Percentiles rank a stretch among this genome's conserved stretches.
Evolutionary conservation across 805 yeast species (phyloP).

Genomic region (Sugiyamaella smithiae): DNA sequence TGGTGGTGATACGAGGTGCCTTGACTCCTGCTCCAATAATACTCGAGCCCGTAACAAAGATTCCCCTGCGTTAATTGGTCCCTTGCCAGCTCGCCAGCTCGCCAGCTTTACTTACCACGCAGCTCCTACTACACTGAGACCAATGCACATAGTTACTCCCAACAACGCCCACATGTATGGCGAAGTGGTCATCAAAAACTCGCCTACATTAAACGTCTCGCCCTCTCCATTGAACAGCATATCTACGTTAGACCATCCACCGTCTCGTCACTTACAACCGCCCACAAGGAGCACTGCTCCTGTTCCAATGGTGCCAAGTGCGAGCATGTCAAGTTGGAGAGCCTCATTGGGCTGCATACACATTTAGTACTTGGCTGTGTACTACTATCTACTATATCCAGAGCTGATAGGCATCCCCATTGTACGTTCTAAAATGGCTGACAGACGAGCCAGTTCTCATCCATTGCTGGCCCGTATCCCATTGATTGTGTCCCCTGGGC

Average conservation of each 20-base stretch:
- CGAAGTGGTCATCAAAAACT: slow-evolving; percentile 76
- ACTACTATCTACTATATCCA: too few species aligned
- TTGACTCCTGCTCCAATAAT: slow-evolving; percentile 97
- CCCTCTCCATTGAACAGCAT: slow-evolving; percentile 85
- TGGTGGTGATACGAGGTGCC: slow-evolving; percentile 96
- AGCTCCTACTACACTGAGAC: slow-evolving; percentile 93
- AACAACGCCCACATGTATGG: slow-evolving; percentile 97
- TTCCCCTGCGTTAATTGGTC: slow-evolving; percentile 58
- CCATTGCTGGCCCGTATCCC: slow-evolving; percentile 53
- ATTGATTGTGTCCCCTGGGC: slow-evolving; percentile 50
- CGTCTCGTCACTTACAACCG: slow-evolving; percentile 34
- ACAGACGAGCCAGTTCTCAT: slow-evolving; percentile 39
- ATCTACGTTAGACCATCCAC: slow-evolving; percentile 11
- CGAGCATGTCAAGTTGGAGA: slow-evolving; percentile 4
- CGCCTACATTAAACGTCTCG: slow-evolving; percentile 87
- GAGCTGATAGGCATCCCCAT: too few species aligned
- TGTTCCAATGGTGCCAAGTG: slow-evolving; percentile 22
- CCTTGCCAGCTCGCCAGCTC: not conserved
- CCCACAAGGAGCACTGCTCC: slow-evolving; percentile 37
- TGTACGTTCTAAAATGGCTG: not conserved
- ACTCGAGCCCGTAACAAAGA: slow-evolving; percentile 90
- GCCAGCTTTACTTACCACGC: slow-evolving; percentile 60
- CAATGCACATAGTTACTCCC: slow-evolving; percentile 89
- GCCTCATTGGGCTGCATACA: not conserved
- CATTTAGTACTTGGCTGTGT: too few species aligned